phyloP scores from a whole-genome alignment of 2,329 filamentous ascomycete species.

The Mycogone perniciosa region DNA sequence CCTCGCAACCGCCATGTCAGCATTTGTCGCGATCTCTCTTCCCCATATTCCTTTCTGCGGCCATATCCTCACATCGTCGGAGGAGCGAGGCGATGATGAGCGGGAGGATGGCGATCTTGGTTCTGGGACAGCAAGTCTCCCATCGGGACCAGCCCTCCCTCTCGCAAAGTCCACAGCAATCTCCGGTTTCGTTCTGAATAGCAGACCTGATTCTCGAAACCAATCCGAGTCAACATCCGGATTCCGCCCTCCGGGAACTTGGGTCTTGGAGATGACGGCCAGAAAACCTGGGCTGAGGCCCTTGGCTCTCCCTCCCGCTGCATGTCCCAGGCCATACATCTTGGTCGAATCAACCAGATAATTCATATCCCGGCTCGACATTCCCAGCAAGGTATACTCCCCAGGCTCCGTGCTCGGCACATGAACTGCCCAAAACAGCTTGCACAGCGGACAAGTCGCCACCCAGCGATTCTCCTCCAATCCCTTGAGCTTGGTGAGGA shows the following conservation, averaged over 20 bases:
- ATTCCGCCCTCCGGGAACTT: slow-evolving; percentile 21
- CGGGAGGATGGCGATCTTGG: slow-evolving; percentile 13
- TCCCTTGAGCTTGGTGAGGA: slow-evolving; percentile 22
- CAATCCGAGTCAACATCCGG: slow-evolving; percentile 27
- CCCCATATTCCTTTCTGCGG: slow-evolving; percentile 29
- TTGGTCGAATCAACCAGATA: slow-evolving; percentile 27
- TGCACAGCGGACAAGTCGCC: slow-evolving; percentile 30
- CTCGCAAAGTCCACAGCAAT: slow-evolving; percentile 17
- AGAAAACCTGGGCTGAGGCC: slow-evolving; percentile 27
- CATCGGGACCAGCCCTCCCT: slow-evolving; percentile 14
- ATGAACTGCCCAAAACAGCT: slow-evolving; percentile 28
- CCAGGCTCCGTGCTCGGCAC: slow-evolving; percentile 25
- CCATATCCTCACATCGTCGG: slow-evolving; percentile 16
- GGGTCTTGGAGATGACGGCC: slow-evolving; percentile 28
- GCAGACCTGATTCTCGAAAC: slow-evolving; percentile 29
- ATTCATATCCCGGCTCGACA: slow-evolving; percentile 29
- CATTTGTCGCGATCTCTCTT: slow-evolving; percentile 23
- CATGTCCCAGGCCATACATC: slow-evolving; percentile 27
- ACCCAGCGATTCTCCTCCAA: slow-evolving; percentile 28
- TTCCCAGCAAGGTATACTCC: slow-evolving; percentile 27
- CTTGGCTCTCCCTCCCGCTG: slow-evolving; percentile 22
- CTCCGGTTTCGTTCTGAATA: slow-evolving; percentile 26
- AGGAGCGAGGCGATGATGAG: neutral
- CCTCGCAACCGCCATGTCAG: slow-evolving; percentile 25
- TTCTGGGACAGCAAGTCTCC: slow-evolving; percentile 17